Base-by-base conservation (phyloP, 306 rosid species). In the Vigna hirtella region DNA sequence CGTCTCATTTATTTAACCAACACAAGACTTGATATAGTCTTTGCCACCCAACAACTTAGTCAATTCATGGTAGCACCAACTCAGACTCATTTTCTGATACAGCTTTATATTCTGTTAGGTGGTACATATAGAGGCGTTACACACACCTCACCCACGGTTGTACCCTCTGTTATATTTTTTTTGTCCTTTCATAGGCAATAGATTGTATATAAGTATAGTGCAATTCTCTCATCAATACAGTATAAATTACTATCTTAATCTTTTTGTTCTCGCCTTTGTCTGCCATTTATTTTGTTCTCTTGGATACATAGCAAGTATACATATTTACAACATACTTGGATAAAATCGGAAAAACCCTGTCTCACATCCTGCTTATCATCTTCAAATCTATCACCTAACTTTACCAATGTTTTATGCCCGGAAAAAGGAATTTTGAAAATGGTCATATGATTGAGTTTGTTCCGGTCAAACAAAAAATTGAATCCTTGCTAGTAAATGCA, bases 391-490 rank as follows among this genome's bases (percentile, higher is more conserved):
- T 11, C 42, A 58, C 30, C 70, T 9, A 45, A 66, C n/a, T 51
- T 65, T 6, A 30, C 24, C 56, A 58, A 34, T 32, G 45, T 24
- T 20, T 66, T n/a, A 47, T 15, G 62, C 61, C 38, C 40, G 45
- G 6, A 42, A 80, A 9, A 47, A 47, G 59, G 48, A 48, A 48
- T 34, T 47, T 34, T 34, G 18, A 49, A 81, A 50, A 59, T 68
- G 38, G 34, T 68, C 16, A 43, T 67, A 34, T 55, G 57, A 77
- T 50, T 59, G 30, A 69, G 57, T 58, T 36, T 81, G 26, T 51
- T 64, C 9, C 40, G 43, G 20, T 7, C 3, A 67, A 57, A 51
- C 17, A 49, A 11, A 30, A 34, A 79, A 73, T 43, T 7, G 15
- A 28, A 51, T 18, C 26, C 28, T 16, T 48, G 18, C 48, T 28